These are phyloP conservation scores for Podospora anserina DNA, from an alignment of 495 filamentous ascomycete genomes.

Conservation along the genomic window DNA sequence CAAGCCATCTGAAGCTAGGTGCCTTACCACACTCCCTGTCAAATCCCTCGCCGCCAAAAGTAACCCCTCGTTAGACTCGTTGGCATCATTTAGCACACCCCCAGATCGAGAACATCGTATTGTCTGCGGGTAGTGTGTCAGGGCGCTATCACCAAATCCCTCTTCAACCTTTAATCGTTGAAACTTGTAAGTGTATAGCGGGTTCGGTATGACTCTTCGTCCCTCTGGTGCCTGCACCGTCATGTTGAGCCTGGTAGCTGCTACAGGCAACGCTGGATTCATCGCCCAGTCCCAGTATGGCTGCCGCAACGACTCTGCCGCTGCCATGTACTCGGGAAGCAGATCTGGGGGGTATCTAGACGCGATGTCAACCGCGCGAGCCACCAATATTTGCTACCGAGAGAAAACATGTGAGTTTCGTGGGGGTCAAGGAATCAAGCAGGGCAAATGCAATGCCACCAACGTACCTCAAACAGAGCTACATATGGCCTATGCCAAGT, in stretches of 20 bases:
- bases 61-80: slow-evolving; percentile 25
- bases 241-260: slow-evolving; percentile 28
- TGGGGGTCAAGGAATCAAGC: background rate
- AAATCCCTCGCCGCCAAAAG: slow-evolving; percentile 18
- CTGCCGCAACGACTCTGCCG: slow-evolving; percentile 36
- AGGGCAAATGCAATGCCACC: background rate
- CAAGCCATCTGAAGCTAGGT: background rate
- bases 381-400: slow-evolving; percentile 38
- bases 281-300: slow-evolving; percentile 47
- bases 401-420: background rate
- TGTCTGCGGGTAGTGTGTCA: slow-evolving; percentile 23
- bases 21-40: slow-evolving; percentile 33
- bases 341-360: slow-evolving; percentile 27
- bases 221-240: slow-evolving; percentile 36
- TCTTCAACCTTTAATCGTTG: slow-evolving; percentile 29
- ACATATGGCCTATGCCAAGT: slow-evolving; percentile 45
- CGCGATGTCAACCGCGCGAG: slow-evolving; percentile 36
- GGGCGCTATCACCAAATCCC: slow-evolving; percentile 21
- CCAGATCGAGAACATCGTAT: slow-evolving; percentile 24
- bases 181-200: slow-evolving; percentile 40
- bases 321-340: slow-evolving; percentile 30
- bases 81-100: slow-evolving; percentile 21
- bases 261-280: slow-evolving; percentile 30
- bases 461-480: slow-evolving; percentile 39
- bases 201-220: slow-evolving; percentile 28